Evolutionary conservation across 1,284 basidiomycete genomes (phyloP).

Genomic region (Cryptococcus depauperatus): DNA sequence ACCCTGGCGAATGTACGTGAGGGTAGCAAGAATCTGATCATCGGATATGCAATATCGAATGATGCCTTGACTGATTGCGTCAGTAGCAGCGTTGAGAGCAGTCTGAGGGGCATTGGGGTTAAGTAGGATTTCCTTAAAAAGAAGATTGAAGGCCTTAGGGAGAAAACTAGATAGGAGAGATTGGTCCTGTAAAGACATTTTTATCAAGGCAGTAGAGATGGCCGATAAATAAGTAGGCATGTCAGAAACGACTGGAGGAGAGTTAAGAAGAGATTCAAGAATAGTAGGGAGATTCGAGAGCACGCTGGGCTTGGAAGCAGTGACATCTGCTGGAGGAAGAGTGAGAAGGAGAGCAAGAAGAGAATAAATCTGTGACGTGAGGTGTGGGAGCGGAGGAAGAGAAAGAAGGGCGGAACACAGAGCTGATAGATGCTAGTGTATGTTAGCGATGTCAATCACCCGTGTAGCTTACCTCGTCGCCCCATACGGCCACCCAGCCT

Average conservation of each 20-base stretch:
- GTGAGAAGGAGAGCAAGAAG: constrained; percentile 68
- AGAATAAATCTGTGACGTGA: constrained; percentile 73
- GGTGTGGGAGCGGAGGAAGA: constrained; percentile 72
- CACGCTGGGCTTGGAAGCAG: constrained; percentile 30
- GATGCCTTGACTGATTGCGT: constrained; percentile 52
- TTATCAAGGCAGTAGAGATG: constrained; percentile 46
- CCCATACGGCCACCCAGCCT: constrained; percentile 55
- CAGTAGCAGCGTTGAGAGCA: constrained; percentile 54
- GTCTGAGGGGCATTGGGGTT: constrained; percentile 22
- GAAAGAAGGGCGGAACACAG: constrained; percentile 64
- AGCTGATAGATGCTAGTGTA: constrained; percentile 56
- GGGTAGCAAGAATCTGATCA: constrained; percentile 53
- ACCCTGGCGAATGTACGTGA: constrained; percentile 37
- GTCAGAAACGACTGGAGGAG: constrained; percentile 57
- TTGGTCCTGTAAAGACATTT: constrained; percentile 40
- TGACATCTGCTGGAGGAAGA: constrained; percentile 36
- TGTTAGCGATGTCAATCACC: neutral
- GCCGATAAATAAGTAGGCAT: constrained; percentile 53
- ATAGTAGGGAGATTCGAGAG: constrained; percentile 55
- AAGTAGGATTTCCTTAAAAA: constrained; percentile 60
- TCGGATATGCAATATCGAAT: constrained; percentile 64
- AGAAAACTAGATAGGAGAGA: constrained; percentile 48
- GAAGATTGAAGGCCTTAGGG: constrained; percentile 61
- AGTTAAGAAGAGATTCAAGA: constrained; percentile 63
- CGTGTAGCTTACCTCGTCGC: constrained; percentile 51